A percentile compares a stretch with the other conserved stretches of the same genome.
Evolutionary conservation across 257 asterid species (phyloP).

Genomic region (Gentiana macrophylla): DNA sequence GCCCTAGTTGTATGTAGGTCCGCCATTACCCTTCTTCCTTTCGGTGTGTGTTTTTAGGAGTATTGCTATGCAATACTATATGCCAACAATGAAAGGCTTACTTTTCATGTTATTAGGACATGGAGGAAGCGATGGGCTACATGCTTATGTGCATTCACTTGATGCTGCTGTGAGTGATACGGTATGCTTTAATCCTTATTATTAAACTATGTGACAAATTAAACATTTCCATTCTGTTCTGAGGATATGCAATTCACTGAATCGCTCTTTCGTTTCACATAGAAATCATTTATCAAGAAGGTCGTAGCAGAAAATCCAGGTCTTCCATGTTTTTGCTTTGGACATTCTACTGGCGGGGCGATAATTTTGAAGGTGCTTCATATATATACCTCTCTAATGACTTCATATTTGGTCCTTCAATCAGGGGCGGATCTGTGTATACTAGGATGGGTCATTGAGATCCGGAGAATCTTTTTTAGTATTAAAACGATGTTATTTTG

Average conservation of each 20-base stretch:
- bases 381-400: neutral
- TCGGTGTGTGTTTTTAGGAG: no score
- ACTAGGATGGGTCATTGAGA: neutral
- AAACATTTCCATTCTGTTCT: neutral
- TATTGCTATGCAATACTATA: no score
- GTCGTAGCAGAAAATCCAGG: slow-evolving; percentile 54
- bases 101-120: slow-evolving; percentile 35
- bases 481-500: no score
- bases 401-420: neutral
- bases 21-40: no score
- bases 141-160: slow-evolving; percentile 79
- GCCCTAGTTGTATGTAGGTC: no score
- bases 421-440: neutral
- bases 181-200: slow-evolving; percentile 28
- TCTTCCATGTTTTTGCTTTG: slow-evolving; percentile 77
- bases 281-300: slow-evolving; percentile 59
- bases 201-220: neutral
- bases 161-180: slow-evolving; percentile 63
- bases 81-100: no score
- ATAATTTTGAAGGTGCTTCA: slow-evolving; percentile 63
- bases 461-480: no score
- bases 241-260: slow-evolving; percentile 1
- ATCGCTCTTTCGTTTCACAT: neutral
- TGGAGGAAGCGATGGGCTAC: slow-evolving; percentile 94
- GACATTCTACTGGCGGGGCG: slow-evolving; percentile 95